Evolutionary conservation across 345 rosid species (phyloP).

Genomic region (Pistacia integerrima): DNA sequence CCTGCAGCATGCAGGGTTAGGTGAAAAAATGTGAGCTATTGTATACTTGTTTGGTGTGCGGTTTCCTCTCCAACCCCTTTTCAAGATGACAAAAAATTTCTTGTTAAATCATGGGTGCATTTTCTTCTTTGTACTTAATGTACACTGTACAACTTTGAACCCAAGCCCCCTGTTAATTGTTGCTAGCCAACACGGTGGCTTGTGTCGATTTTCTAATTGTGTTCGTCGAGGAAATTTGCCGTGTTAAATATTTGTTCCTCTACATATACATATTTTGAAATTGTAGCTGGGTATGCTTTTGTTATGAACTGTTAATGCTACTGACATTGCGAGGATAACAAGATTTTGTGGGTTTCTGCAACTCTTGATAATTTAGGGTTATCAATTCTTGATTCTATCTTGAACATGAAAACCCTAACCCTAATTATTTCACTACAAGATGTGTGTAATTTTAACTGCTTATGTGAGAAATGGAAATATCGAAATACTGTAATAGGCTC

Average conservation of each 20-base stretch:
- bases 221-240: constrained; percentile 16
- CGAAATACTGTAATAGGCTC: too few species aligned
- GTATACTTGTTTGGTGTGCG: constrained; percentile 47
- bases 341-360: background rate
- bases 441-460: too few species aligned
- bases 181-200: constrained; percentile 31
- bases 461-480: background rate
- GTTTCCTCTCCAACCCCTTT: constrained; percentile 26
- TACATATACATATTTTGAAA: background rate
- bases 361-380: background rate
- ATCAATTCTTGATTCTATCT: too few species aligned
- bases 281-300: constrained; percentile 3
- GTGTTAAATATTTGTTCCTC: constrained; percentile 12
- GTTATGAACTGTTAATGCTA: background rate
- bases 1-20: constrained; percentile 84
- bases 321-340: background rate
- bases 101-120: constrained; percentile 44
- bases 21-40: constrained; percentile 47
- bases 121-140: constrained; percentile 34
- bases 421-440: too few species aligned
- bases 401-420: too few species aligned
- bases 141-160: constrained; percentile 26
- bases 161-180: constrained; percentile 34
- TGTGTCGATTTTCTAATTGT: constrained; percentile 27
- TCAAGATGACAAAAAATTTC: constrained; percentile 33